phyloP scores from a whole-genome alignment of 2,329 filamentous ascomycete genomes.

The Aureobasidium sp. region DNA sequence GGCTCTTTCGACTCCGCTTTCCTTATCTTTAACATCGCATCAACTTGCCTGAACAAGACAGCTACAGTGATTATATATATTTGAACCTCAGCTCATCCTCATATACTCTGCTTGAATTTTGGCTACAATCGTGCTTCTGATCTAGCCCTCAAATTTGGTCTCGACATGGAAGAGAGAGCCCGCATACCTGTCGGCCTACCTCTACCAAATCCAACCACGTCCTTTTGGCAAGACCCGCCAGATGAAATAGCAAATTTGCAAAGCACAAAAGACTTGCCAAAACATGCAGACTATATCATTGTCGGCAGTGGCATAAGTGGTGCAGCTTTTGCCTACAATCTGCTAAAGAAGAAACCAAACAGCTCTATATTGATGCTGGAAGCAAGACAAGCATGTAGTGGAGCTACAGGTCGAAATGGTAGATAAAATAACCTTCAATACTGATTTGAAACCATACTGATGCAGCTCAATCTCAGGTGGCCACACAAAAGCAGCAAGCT shows the following conservation, averaged over 20 bases:
- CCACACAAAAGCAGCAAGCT: constrained; percentile 45
- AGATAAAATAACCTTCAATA: neutral
- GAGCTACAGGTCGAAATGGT: constrained; percentile 37
- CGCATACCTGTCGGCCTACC: constrained; percentile 24
- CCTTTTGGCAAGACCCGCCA: constrained; percentile 37
- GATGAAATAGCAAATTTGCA: constrained; percentile 30
- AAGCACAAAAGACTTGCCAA: constrained; percentile 21
- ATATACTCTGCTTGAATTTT: too few species aligned
- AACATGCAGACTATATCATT: constrained; percentile 30
- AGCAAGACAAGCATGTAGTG: constrained; percentile 32
- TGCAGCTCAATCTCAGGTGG: constrained; percentile 26
- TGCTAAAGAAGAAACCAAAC: constrained; percentile 23
- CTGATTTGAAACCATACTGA: neutral
- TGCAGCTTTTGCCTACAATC: constrained; percentile 31
- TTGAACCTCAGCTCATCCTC: neutral
- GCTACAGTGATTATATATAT: neutral
- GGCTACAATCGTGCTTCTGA: too few species aligned
- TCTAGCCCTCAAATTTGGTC: too few species aligned
- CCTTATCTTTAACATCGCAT: neutral
- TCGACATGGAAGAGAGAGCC: constrained; percentile 15
- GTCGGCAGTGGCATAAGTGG: constrained; percentile 37
- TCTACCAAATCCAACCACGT: constrained; percentile 28
- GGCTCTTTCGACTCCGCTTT: neutral
- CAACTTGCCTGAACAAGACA: neutral
- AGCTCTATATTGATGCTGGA: constrained; percentile 32